Percentiles rank a stretch among this genome's conserved stretches.
These are phyloP conservation scores for Saccharomycopsis capsularis DNA, from an alignment of 805 yeast species.

Conservation along the genomic window DNA sequence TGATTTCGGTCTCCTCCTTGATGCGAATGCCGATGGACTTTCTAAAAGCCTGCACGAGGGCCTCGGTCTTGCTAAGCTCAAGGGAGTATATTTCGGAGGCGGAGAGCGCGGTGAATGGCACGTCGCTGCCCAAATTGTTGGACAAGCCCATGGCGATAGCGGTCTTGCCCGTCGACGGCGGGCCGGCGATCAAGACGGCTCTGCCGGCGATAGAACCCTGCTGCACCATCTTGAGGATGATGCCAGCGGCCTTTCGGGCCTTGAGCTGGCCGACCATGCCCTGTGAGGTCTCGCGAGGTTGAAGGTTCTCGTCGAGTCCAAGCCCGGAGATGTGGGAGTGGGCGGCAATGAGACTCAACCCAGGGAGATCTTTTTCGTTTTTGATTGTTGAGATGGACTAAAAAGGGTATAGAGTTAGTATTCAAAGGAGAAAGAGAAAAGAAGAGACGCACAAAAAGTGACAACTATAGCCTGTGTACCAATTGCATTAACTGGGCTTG, in stretches of 20 bases:
- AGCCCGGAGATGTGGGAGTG: slow-evolving; percentile 96
- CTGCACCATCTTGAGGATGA: slow-evolving; percentile 85
- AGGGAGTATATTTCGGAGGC: slow-evolving; percentile 91
- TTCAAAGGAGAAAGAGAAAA: no score
- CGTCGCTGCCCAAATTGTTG: slow-evolving; percentile 58
- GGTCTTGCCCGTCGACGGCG: slow-evolving; percentile 98
- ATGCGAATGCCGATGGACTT: slow-evolving; percentile 92
- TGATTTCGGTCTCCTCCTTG: slow-evolving; percentile 93
- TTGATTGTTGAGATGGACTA: slow-evolving; percentile 12
- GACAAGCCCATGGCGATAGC: slow-evolving; percentile 94
- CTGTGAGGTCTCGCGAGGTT: slow-evolving; percentile 73
- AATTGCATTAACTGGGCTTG: no score
- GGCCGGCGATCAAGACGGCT: slow-evolving; percentile 93
- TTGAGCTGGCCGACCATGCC: slow-evolving; percentile 97
- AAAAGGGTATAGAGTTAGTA: no score
- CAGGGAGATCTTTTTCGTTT: slow-evolving; percentile 1
- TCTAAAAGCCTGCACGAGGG: slow-evolving; percentile 92
- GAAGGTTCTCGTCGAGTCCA: slow-evolving; percentile 88
- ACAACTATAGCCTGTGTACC: no score
- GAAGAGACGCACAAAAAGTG: no score
- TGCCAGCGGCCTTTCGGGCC: slow-evolving; percentile 95
- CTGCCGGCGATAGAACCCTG: slow-evolving; percentile 95
- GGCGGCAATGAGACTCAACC: slow-evolving; percentile 65
- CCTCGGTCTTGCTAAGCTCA: slow-evolving; percentile 92
- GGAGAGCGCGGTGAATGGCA: slow-evolving; percentile 92